phyloP scores from a whole-genome alignment of 2,329 filamentous ascomycete genomes.

The Plectosphaerella plurivora region DNA sequence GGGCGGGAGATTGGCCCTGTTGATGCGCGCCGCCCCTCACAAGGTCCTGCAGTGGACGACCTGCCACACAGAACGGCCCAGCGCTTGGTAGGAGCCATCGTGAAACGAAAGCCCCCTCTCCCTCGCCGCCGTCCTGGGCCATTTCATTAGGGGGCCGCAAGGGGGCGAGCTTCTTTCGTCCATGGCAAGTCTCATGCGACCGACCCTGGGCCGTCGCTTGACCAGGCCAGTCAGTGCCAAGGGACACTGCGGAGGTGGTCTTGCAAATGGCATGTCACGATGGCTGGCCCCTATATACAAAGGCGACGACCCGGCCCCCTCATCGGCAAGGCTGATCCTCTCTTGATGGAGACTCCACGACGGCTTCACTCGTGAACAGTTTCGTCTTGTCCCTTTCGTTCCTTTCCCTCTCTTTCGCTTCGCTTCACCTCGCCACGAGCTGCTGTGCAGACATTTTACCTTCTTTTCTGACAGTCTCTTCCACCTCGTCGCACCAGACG shows the following conservation, averaged over 20 bases:
- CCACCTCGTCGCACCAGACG: not conserved
- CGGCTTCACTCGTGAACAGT: slow-evolving; percentile 16
- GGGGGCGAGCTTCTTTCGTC: not conserved
- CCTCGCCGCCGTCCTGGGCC: not conserved
- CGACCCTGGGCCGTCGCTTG: not conserved
- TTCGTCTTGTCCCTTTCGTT: slow-evolving; percentile 11
- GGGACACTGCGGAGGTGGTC: not conserved
- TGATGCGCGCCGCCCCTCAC: not conserved
- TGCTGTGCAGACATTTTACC: slow-evolving; percentile 26
- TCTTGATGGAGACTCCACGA: not conserved
- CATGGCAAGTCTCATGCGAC: not conserved
- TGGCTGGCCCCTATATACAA: not conserved
- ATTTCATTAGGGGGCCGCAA: not conserved
- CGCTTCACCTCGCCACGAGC: slow-evolving; percentile 13
- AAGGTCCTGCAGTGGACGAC: not conserved
- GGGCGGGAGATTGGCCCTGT: not conserved
- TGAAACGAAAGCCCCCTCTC: not conserved
- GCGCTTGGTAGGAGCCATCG: not conserved
- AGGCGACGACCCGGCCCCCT: not conserved
- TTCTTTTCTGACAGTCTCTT: slow-evolving; percentile 13
- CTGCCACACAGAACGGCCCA: not conserved
- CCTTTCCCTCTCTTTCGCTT: slow-evolving; percentile 10
- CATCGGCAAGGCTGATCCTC: not conserved
- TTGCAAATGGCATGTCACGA: not conserved
- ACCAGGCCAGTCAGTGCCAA: not conserved